phyloP scores from a whole-genome alignment of 805 yeast genomes.

The Candida chauliodis region DNA sequence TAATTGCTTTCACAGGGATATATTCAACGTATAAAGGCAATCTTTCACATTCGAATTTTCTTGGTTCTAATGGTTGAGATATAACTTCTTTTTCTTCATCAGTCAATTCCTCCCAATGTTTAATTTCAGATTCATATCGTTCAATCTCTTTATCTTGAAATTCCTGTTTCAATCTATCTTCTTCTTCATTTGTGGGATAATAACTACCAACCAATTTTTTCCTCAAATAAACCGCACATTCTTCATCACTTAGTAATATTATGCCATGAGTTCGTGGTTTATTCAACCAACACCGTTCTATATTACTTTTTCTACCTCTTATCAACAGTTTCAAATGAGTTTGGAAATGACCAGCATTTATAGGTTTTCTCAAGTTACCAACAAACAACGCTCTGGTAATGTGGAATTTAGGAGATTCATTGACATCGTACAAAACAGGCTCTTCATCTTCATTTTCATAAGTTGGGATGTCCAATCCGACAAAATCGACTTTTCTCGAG shows the following conservation, averaged over 20 bases:
- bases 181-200: slow-evolving; percentile 31
- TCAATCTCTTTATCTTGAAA: slow-evolving; percentile 18
- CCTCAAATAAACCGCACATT: slow-evolving; percentile 37
- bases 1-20: slow-evolving; percentile 44
- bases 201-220: slow-evolving; percentile 29
- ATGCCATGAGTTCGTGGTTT: slow-evolving; percentile 39
- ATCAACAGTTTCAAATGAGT: slow-evolving; percentile 29
- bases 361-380: slow-evolving; percentile 40
- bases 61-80: slow-evolving; percentile 16
- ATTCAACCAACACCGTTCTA: slow-evolving; percentile 47
- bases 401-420: slow-evolving; percentile 28
- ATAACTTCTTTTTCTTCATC: slow-evolving; percentile 11
- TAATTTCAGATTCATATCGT: slow-evolving; percentile 16
- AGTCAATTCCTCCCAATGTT: slow-evolving; percentile 12
- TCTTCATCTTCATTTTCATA: slow-evolving; percentile 9
- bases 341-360: slow-evolving; percentile 38
- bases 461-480: slow-evolving; percentile 7
- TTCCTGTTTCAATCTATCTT: slow-evolving; percentile 14
- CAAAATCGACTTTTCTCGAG: slow-evolving; percentile 8
- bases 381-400: slow-evolving; percentile 43
- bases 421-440: slow-evolving; percentile 32
- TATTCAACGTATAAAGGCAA: slow-evolving; percentile 37
- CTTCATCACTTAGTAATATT: slow-evolving; percentile 35
- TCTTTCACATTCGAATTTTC: slow-evolving; percentile 16
- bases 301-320: slow-evolving; percentile 14